Evolutionary conservation across 768 basidiomycete species (phyloP).

Genomic region (Chalciporus chontae): DNA sequence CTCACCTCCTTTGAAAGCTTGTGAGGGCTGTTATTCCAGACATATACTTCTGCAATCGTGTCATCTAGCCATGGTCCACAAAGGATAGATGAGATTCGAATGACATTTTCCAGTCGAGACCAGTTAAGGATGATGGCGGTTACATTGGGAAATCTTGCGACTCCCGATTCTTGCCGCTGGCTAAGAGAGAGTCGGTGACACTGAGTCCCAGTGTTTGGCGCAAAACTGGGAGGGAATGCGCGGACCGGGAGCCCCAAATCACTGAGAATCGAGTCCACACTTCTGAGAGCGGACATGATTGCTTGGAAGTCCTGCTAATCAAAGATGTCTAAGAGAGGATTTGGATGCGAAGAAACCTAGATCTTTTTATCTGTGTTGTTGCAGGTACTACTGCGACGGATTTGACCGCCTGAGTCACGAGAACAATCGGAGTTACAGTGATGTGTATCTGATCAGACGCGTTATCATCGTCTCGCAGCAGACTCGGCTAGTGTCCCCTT

Average conservation of each 20-base stretch:
- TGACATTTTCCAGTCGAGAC: conserved; percentile 61
- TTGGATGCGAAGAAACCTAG: no score
- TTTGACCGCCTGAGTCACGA: no score
- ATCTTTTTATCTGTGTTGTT: no score
- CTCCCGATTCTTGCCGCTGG: not conserved
- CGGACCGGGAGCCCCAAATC: conserved; percentile 14
- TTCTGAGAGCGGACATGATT: not conserved
- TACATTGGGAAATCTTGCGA: conserved; percentile 35
- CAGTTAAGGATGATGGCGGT: conserved; percentile 65
- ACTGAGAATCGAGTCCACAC: conserved; percentile 9
- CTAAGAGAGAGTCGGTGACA: conserved; percentile 13
- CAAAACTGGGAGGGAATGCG: conserved; percentile 18
- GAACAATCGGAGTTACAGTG: no score
- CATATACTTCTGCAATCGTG: conserved; percentile 44
- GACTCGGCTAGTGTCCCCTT: no score
- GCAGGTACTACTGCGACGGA: no score
- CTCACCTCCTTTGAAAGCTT: conserved; percentile 42
- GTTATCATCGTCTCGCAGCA: no score
- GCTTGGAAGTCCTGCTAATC: not conserved
- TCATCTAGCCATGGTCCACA: conserved; percentile 45
- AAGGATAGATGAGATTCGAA: conserved; percentile 48
- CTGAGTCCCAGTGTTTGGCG: not conserved
- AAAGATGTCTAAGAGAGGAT: no score
- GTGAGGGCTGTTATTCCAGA: conserved; percentile 64
- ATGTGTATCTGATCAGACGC: no score